Percentiles rank a stretch among this genome's conserved stretches.
These are phyloP conservation scores for Symbiodinium pilosum DNA, from an alignment of 73 alveolate genomes.

Conservation along the genomic window DNA sequence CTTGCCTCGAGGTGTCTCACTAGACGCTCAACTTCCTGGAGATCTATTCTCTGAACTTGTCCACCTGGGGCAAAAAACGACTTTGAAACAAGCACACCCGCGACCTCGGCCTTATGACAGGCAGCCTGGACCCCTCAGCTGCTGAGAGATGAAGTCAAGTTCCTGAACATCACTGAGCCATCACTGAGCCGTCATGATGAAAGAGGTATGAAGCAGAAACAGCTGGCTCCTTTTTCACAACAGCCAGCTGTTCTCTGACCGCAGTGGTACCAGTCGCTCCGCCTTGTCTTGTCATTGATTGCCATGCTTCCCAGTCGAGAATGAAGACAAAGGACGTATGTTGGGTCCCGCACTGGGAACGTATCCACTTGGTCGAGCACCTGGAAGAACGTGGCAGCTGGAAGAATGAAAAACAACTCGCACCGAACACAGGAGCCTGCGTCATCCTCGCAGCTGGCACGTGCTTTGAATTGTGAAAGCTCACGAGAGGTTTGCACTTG, in stretches of 20 bases:
- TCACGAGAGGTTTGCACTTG: too few species aligned
- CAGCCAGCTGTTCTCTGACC: constrained; percentile 68
- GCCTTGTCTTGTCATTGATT: neutral
- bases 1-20: constrained; percentile 78
- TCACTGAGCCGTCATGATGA: too few species aligned
- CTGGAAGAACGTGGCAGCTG: neutral
- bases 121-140: constrained; percentile 80
- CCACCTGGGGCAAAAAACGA: constrained; percentile 22
- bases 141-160: constrained; percentile 57
- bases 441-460: neutral
- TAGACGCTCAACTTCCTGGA: constrained; percentile 68
- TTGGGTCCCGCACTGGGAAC: constrained; percentile 33
- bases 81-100: neutral
- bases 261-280: constrained; percentile 89
- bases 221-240: constrained; percentile 41
- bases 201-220: too few species aligned
- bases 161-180: neutral
- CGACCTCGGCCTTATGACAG: too few species aligned
- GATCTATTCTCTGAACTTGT: constrained; percentile 60
- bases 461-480: neutral
- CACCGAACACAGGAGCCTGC: neutral
- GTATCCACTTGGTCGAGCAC: constrained; percentile 71
- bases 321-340: neutral
- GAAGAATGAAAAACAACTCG: neutral
- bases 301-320: too few species aligned